Base-by-base conservation (phyloP, 1,284 basidiomycete species). In the Gomphus sp. region DNA sequence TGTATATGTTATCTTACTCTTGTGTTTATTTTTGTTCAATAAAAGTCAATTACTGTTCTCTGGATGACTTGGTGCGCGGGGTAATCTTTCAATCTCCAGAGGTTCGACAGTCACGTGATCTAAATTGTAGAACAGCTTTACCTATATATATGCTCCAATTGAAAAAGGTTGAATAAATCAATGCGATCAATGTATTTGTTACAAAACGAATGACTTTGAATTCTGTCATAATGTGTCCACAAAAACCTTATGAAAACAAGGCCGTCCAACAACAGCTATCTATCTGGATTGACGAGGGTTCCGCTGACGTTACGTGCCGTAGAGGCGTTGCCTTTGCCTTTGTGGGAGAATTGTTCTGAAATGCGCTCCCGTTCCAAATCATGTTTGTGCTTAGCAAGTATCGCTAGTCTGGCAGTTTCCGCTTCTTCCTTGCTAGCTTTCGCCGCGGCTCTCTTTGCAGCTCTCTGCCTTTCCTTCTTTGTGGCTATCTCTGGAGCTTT, bases 401-500 rank as follows among this genome's bases (percentile, higher is more conserved):
- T 70, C 6, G 76, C 76, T 22, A 78, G 66, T 43, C 84, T 73
- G 51, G 80, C 74, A 5, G 67, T 69, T 66, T 89, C 88, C 0
- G 73, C 73, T 0, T 79, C 80, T 0, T 72, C 78, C 66, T 82
- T 87, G 7, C 71, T 76, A 4, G 75, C 72, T 66, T 87, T 89
- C 61, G 74, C 66, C 0, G 77, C 77, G 31, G 86, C 85, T 4
- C 78, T 74, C 65, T 75, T 79, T 57, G 77, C 76, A 14, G 79
- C 80, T 63, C 87, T 87, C 67, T 89, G 85, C 16, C 86, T 77
- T 67, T 89, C 82, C 52, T 78, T 78, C 71, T 90, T 87, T 16
- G 81, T 82, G 62, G 77, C 66, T 3, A 74, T 65, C 56, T 80
- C 78, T 0, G 79, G 64, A 0, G 74, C 70, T 33, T 71, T 69